Evolutionary conservation across 2,329 filamentous ascomycete genomes (phyloP).

Genomic region (Leptodontidium sp.): DNA sequence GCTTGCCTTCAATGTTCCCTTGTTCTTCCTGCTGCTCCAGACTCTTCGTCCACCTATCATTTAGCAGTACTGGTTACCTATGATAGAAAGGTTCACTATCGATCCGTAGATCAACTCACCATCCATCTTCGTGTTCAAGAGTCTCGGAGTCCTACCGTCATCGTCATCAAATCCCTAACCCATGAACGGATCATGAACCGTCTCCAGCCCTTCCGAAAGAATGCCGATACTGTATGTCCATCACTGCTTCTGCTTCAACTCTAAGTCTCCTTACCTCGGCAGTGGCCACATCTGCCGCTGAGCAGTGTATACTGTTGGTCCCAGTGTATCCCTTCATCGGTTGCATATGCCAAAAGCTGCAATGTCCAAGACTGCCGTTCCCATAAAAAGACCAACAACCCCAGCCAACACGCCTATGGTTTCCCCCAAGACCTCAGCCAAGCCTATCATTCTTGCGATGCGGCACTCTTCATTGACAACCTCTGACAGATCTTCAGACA

Average conservation of each 20-base stretch:
- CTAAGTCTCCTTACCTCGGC: neutral
- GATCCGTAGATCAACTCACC: no score
- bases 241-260: neutral
- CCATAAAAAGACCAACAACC: constrained; percentile 2
- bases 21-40: no score
- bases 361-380: neutral
- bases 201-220: neutral
- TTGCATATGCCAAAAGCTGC: neutral
- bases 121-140: neutral
- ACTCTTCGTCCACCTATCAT: no score
- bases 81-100: no score
- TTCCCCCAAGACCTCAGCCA: constrained; percentile 11
- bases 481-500: constrained; percentile 15
- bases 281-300: neutral
- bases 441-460: neutral
- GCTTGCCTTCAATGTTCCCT: no score
- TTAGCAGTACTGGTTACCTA: no score
- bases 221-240: neutral
- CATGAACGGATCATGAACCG: neutral
- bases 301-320: neutral
- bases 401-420: constrained; percentile 17
- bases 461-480: neutral
- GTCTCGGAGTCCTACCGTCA: neutral
- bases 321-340: neutral
- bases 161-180: neutral